phyloP scores from a whole-genome alignment of 2,329 filamentous ascomycete species.

The Didymella arachidicola region DNA sequence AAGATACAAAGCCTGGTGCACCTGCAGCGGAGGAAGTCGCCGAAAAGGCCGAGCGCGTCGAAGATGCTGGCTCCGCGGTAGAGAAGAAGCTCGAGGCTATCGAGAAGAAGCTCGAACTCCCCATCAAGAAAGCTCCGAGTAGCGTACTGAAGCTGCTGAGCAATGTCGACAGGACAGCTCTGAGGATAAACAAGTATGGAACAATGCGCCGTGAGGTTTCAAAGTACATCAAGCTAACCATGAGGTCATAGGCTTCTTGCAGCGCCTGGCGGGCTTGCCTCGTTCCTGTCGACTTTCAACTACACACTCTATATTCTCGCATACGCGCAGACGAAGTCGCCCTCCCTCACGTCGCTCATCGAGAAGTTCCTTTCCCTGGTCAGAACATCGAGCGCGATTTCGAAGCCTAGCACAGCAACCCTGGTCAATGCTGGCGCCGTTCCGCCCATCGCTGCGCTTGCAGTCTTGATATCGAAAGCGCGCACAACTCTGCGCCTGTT shows the following conservation, averaged over 20 bases:
- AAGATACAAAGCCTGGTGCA: constrained; percentile 47
- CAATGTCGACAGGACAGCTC: constrained; percentile 50
- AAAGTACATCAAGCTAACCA: constrained; percentile 15
- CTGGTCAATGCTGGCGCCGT: constrained; percentile 41
- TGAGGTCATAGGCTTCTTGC: constrained; percentile 50
- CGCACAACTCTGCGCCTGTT: constrained; percentile 56
- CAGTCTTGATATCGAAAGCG: constrained; percentile 51
- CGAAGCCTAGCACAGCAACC: constrained; percentile 35
- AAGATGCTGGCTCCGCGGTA: constrained; percentile 16
- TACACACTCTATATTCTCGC: constrained; percentile 57
- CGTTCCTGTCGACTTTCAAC: constrained; percentile 58
- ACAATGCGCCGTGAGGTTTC: background rate
- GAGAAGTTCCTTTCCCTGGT: constrained; percentile 46
- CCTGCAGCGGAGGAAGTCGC: constrained; percentile 45
- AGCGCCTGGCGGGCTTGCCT: constrained; percentile 54
- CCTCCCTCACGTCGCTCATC: constrained; percentile 39
- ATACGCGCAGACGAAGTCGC: constrained; percentile 52
- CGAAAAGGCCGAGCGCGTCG: constrained; percentile 33
- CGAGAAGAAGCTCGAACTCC: constrained; percentile 21
- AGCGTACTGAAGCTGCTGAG: constrained; percentile 42
- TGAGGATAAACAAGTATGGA: constrained; percentile 56
- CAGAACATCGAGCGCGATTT: constrained; percentile 39
- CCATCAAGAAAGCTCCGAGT: constrained; percentile 28
- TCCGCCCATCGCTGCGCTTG: constrained; percentile 46
- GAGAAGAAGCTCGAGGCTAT: constrained; percentile 22